Conservation (phyloP, 495 filamentous ascomycete species). For the Ramalina intermedia region DNA sequence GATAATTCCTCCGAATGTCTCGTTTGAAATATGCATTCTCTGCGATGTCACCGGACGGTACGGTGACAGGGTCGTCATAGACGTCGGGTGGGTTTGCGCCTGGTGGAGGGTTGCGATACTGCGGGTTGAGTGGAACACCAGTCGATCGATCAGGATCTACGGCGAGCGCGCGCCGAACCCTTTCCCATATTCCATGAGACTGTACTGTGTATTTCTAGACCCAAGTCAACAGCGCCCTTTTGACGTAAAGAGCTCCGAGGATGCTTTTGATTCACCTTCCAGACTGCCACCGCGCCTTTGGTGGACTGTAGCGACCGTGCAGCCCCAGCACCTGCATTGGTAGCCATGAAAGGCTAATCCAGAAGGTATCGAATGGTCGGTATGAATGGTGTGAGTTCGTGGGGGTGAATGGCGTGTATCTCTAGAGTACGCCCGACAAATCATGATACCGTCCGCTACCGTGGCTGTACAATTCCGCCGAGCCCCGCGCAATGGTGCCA, state of each 20-base stretch:
- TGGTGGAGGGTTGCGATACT: slow-evolving; percentile 80
- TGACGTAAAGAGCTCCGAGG: not conserved
- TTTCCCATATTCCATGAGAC: slow-evolving; percentile 78
- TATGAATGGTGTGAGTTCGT: too few species aligned
- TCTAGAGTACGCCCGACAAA: too few species aligned
- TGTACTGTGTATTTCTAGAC: slow-evolving; percentile 93
- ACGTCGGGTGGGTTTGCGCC: slow-evolving; percentile 57
- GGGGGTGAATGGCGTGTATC: too few species aligned
- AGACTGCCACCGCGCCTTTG: slow-evolving; percentile 8
- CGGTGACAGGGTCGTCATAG: slow-evolving; percentile 83
- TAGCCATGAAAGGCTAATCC: slow-evolving; percentile 7
- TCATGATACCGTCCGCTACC: too few species aligned
- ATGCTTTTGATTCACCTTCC: slow-evolving; percentile 5
- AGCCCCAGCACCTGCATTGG: slow-evolving; percentile 14
- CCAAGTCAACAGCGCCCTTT: slow-evolving; percentile 1
- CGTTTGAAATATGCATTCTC: slow-evolving; percentile 99
- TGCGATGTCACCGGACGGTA: slow-evolving; percentile 87
- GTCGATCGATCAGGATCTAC: slow-evolving; percentile 81
- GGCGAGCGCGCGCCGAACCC: slow-evolving; percentile 59
- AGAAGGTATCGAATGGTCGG: not conserved
- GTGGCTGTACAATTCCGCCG: too few species aligned
- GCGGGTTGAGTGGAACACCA: slow-evolving; percentile 82
- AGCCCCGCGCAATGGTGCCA: too few species aligned
- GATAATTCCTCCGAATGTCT: slow-evolving; percentile 73
- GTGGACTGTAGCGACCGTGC: slow-evolving; percentile 12